A percentile compares a stretch with the other conserved stretches of the same genome.
These are phyloP conservation scores for Bryum argenteum DNA, from an alignment of 225 moss, liverwort and hornwort genomes.

Conservation along the genomic window DNA sequence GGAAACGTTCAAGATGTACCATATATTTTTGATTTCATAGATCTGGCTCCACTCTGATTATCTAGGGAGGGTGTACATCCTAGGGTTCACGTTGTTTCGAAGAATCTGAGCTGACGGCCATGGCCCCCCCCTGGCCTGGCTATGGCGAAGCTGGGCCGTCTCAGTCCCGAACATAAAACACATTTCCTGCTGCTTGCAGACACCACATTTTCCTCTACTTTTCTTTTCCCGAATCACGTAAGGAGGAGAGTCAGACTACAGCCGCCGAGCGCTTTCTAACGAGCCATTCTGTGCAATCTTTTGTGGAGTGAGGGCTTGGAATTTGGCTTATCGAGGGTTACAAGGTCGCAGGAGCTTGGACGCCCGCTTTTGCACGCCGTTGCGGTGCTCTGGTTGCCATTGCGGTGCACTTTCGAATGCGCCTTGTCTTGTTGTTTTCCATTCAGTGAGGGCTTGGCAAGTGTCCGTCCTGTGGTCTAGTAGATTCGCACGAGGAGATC, in stretches of 20 bases:
- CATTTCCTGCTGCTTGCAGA: constrained; percentile 15
- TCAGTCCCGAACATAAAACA: background rate
- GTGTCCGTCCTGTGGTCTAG: constrained; percentile 30
- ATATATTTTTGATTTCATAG: accelerated
- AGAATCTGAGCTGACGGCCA: constrained; percentile 48
- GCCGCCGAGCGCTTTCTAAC: background rate
- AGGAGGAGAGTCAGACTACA: background rate
- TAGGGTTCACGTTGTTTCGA: background rate
- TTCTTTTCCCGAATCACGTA: background rate
- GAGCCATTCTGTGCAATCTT: constrained; percentile 1
- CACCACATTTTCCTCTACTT: background rate
- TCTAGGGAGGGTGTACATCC: accelerated
- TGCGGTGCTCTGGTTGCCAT: constrained; percentile 24
- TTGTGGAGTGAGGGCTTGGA: constrained; percentile 35
- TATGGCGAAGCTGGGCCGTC: constrained; percentile 34
- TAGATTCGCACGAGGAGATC: constrained; percentile 29
- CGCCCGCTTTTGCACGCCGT: constrained; percentile 30
- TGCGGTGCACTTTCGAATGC: constrained; percentile 47
- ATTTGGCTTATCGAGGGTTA: constrained; percentile 41
- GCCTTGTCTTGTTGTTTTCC: constrained; percentile 41
- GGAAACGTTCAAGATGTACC: background rate
- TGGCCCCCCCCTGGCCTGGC: constrained; percentile 35
- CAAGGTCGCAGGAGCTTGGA: constrained; percentile 32
- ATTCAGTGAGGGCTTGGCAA: constrained; percentile 32
- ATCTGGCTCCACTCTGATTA: accelerated